phyloP scores from a whole-genome alignment of 164 flowering plant genomes.

The Macadamia integrifolia region DNA sequence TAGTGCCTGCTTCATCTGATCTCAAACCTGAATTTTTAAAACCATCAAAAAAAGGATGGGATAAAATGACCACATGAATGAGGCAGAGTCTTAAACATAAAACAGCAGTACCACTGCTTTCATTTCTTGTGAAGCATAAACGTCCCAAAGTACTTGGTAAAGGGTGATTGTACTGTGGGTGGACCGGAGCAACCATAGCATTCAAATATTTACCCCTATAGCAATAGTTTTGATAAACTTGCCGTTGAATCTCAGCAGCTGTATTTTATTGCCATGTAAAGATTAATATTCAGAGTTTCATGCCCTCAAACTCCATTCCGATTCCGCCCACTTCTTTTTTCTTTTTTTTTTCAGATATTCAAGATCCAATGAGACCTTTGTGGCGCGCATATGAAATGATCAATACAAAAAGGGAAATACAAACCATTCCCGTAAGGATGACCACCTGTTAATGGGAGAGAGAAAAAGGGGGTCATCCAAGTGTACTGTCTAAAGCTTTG shows the following conservation, averaged over 20 bases:
- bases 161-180: no score
- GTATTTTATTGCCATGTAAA: neutral
- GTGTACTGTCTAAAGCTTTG: neutral
- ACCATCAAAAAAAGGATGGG: no score
- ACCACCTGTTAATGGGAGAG: conserved; percentile 43
- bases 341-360: conserved; percentile 11
- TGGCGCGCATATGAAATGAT: conserved; percentile 50
- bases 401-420: conserved; percentile 31
- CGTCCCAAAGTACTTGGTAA: no score
- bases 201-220: no score
- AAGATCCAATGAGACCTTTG: conserved; percentile 62
- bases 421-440: conserved; percentile 30
- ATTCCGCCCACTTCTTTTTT: neutral
- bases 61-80: neutral
- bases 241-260: conserved; percentile 4
- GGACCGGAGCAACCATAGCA: no score
- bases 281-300: conserved; percentile 1
- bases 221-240: neutral
- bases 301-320: neutral
- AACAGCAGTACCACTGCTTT: no score
- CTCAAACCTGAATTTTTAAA: neutral
- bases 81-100: neutral
- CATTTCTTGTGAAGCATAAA: no score
- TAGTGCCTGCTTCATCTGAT: conserved; percentile 2
- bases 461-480: conserved; percentile 1